phyloP scores from a whole-genome alignment of 768 basidiomycete genomes.

The Mycena alexandri region DNA sequence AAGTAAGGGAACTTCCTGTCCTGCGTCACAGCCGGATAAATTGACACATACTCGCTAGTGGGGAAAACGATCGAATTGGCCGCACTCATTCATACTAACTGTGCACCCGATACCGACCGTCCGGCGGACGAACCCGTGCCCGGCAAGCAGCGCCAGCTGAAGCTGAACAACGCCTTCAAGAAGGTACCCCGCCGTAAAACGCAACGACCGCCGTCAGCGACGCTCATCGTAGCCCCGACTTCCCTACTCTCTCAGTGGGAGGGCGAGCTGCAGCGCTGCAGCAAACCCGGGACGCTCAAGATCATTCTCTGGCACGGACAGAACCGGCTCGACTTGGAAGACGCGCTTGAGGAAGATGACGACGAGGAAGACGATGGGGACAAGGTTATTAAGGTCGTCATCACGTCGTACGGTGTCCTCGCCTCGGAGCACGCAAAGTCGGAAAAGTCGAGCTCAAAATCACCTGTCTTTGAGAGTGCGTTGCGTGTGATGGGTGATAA shows the following conservation, averaged over 20 bases:
- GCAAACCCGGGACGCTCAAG: slow-evolving; percentile 74
- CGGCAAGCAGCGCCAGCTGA: slow-evolving; percentile 67
- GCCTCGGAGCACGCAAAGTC: slow-evolving; percentile 88
- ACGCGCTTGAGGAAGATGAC: slow-evolving; percentile 66
- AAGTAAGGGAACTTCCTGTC: not conserved
- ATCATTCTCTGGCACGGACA: slow-evolving; percentile 90
- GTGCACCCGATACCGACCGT: slow-evolving; percentile 57
- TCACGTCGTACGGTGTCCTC: slow-evolving; percentile 93
- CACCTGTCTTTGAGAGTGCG: slow-evolving; percentile 81
- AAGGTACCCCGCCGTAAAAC: slow-evolving; percentile 52
- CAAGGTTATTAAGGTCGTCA: slow-evolving; percentile 77
- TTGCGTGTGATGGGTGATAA: not conserved
- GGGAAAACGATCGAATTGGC: slow-evolving; percentile 96
- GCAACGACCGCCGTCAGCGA: slow-evolving; percentile 65
- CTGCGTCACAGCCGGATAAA: slow-evolving; percentile 24
- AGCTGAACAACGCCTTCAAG: slow-evolving; percentile 74
- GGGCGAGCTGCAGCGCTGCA: slow-evolving; percentile 90
- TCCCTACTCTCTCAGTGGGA: slow-evolving; percentile 94
- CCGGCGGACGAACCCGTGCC: slow-evolving; percentile 42
- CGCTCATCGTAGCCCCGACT: slow-evolving; percentile 93
- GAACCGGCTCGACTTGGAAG: slow-evolving; percentile 81
- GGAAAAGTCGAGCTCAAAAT: slow-evolving; percentile 64
- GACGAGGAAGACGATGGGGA: slow-evolving; percentile 60
- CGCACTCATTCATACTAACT: slow-evolving; percentile 87
- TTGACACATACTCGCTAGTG: slow-evolving; percentile 62